These are phyloP conservation scores for Acanthamoeba royreba DNA, from an alignment of 208 protist genomes.

Conservation along the genomic window DNA sequence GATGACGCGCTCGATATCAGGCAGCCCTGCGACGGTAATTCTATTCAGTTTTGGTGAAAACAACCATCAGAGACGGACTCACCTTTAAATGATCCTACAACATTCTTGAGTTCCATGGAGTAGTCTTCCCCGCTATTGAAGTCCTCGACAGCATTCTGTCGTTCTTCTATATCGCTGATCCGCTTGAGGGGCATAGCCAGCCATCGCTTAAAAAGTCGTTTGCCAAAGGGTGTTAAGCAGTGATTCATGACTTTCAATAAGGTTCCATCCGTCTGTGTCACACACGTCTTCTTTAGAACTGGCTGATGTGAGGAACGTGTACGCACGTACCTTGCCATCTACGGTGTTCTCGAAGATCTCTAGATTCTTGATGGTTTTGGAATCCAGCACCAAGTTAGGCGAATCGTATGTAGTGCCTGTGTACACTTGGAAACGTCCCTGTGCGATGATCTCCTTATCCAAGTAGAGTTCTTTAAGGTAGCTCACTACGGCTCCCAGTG, in stretches of 20 bases:
- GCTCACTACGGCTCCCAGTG: slow-evolving; percentile 59
- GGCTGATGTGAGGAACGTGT: too few relatives aligned
- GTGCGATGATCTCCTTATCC: slow-evolving; percentile 45
- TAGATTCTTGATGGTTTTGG: background rate
- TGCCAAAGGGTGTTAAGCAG: background rate
- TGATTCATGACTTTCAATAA: background rate
- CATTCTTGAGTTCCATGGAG: background rate
- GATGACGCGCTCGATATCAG: background rate
- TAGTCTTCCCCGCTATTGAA: background rate
- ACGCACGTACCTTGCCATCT: background rate
- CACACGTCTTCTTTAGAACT: too few relatives aligned
- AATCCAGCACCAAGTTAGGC: background rate
- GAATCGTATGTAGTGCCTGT: background rate
- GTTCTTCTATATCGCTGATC: background rate
- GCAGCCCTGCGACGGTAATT: background rate
- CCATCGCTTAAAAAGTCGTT: background rate
- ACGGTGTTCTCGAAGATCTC: slow-evolving; percentile 27
- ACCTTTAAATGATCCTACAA: too few relatives aligned
- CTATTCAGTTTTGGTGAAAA: too few relatives aligned
- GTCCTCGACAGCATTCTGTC: background rate
- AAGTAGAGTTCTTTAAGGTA: slow-evolving; percentile 63
- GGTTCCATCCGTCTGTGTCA: background rate
- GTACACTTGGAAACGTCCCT: background rate
- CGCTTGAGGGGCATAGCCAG: background rate
- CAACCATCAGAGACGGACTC: too few relatives aligned